A percentile compares a stretch with the other conserved stretches of the same genome.
Conservation (phyloP, 257 asterid genomes). For the Coffea canephora region DNA sequence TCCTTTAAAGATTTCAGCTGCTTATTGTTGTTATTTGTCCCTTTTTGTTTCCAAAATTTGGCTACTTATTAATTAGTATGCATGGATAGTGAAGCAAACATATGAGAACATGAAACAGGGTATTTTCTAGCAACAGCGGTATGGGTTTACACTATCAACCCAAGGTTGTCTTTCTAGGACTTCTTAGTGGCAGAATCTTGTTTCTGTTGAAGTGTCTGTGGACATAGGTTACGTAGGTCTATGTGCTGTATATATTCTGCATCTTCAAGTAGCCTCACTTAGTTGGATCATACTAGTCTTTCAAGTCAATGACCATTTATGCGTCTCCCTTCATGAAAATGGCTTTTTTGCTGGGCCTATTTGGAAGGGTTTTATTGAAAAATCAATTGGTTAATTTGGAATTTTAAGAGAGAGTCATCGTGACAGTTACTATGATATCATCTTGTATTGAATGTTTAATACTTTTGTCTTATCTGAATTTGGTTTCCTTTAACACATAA, state of each 20-base stretch:
- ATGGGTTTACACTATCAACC: neutral
- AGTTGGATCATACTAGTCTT: neutral
- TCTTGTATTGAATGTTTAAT: neutral
- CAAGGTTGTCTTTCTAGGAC: neutral
- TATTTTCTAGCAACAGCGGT: neutral
- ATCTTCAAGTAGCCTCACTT: neutral
- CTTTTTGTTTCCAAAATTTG: neutral
- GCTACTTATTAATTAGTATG: neutral
- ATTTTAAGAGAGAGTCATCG: neutral
- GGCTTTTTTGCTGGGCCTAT: neutral
- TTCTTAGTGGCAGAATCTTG: neutral
- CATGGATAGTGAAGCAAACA: neutral
- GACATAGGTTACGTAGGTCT: neutral
- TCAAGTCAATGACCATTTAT: neutral
- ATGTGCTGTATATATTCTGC: neutral
- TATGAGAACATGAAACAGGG: neutral
- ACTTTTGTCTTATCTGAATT: neutral
- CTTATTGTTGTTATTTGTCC: neutral
- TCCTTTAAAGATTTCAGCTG: neutral
- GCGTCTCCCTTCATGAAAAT: neutral
- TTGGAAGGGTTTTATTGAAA: too few relatives aligned
- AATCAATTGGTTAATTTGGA: neutral
- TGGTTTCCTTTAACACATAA: neutral
- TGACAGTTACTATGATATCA: neutral
- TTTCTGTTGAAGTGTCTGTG: neutral